phyloP scores from a whole-genome alignment of 352 stramenopile genomes.

The Phytophthora macrochlamydospora region DNA sequence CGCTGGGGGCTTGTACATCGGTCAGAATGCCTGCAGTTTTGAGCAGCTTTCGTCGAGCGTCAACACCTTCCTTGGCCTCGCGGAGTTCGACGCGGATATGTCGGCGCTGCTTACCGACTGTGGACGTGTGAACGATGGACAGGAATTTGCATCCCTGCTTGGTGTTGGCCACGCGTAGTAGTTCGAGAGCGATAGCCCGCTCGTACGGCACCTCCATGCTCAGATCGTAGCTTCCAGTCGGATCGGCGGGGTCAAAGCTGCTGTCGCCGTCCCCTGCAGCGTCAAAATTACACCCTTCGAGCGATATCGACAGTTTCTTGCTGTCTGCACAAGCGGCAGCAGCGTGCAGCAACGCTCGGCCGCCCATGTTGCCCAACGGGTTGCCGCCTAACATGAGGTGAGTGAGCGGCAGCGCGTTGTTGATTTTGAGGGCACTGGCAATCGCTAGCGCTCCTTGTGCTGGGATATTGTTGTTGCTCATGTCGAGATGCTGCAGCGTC shows the following conservation, averaged over 20 bases:
- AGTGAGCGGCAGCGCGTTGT: slow-evolving; percentile 36
- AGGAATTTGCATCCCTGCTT: slow-evolving; percentile 88
- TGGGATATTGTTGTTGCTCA: slow-evolving; percentile 85
- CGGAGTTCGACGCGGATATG: slow-evolving; percentile 70
- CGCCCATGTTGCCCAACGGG: slow-evolving; percentile 65
- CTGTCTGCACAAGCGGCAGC: slow-evolving; percentile 61
- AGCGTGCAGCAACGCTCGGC: slow-evolving; percentile 63
- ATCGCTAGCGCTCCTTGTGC: slow-evolving; percentile 66
- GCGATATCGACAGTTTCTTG: slow-evolving; percentile 51
- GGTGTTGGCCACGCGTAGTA: slow-evolving; percentile 71
- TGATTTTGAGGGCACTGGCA: slow-evolving; percentile 66
- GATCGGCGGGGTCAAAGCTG: slow-evolving; percentile 71
- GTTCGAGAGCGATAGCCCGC: slow-evolving; percentile 68
- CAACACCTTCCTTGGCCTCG: slow-evolving; percentile 42
- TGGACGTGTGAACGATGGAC: slow-evolving; percentile 61
- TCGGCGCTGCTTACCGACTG: slow-evolving; percentile 45
- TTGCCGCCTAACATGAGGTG: slow-evolving; percentile 67
- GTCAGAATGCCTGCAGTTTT: slow-evolving; percentile 76
- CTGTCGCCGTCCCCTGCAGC: slow-evolving; percentile 58
- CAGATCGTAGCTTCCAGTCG: slow-evolving; percentile 75
- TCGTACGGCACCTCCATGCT: slow-evolving; percentile 83
- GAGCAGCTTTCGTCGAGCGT: slow-evolving; percentile 52
- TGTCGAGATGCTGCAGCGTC: slow-evolving; percentile 57
- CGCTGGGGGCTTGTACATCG: slow-evolving; percentile 28
- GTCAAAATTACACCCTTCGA: slow-evolving; percentile 84